These are phyloP conservation scores for Aspergillus sp. DNA, from an alignment of 2,329 filamentous ascomycete genomes.

Conservation along the genomic window DNA sequence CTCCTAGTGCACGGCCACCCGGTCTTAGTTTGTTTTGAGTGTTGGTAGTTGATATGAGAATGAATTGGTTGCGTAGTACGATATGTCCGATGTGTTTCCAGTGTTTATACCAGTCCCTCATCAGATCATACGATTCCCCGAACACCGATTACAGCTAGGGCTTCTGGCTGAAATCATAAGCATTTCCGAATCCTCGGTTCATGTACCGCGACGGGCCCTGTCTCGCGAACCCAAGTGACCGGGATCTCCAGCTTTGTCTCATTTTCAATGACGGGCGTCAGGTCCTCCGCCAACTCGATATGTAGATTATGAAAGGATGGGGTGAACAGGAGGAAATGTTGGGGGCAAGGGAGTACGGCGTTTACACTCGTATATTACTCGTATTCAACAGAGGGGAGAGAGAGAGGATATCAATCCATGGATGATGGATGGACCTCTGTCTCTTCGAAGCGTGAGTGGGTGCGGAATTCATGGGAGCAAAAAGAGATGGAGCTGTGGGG, in stretches of 20 bases:
- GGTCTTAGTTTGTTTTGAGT: background rate
- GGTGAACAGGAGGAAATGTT: too few species aligned
- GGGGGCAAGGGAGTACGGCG: too few species aligned
- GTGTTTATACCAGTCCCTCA: too few species aligned
- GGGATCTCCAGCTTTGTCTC: conserved; percentile 50
- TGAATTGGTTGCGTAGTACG: too few species aligned
- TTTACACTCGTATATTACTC: too few species aligned
- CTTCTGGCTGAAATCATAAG: conserved; percentile 60
- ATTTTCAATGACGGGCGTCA: conserved; percentile 47
- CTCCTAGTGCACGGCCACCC: background rate
- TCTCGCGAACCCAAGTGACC: conserved; percentile 48
- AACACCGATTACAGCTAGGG: background rate
- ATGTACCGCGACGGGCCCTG: conserved; percentile 50
- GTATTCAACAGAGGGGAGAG: too few species aligned
- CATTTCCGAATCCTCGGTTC: conserved; percentile 59
- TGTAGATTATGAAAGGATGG: too few species aligned
- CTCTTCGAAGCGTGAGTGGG: too few species aligned
- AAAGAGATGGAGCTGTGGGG: background rate
- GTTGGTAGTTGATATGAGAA: too few species aligned
- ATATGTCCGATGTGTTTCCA: too few species aligned
- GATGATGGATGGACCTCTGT: too few species aligned
- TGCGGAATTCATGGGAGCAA: background rate
- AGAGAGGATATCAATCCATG: too few species aligned
- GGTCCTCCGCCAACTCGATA: conserved; percentile 54
- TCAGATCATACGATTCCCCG: background rate